A percentile compares a stretch with the other conserved stretches of the same genome.
These are phyloP conservation scores for Trichoderma gamsii DNA, from an alignment of 495 filamentous ascomycete species.

Conservation along the genomic window DNA sequence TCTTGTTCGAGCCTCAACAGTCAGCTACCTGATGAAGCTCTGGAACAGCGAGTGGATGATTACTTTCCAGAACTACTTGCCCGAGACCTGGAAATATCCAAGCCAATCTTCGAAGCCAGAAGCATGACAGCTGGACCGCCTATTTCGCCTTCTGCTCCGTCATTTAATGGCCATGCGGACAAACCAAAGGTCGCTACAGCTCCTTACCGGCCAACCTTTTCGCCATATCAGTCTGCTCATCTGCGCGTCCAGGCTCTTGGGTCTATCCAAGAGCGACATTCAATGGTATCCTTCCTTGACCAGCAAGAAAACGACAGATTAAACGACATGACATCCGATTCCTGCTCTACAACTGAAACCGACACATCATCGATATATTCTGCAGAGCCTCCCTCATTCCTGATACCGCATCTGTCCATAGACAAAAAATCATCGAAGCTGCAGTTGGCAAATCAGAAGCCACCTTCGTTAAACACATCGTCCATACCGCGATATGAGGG, in stretches of 20 bases:
- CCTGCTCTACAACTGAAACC: slow-evolving; percentile 23
- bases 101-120: slow-evolving; percentile 33
- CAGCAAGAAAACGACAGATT: not conserved
- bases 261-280: slow-evolving; percentile 19
- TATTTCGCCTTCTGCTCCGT: not conserved
- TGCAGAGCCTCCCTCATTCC: slow-evolving; percentile 26
- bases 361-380: slow-evolving; percentile 23
- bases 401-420: slow-evolving; percentile 31
- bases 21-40: slow-evolving; percentile 17
- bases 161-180: not conserved
- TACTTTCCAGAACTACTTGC: slow-evolving; percentile 43
- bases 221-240: slow-evolving; percentile 11
- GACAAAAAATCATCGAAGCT: slow-evolving; percentile 32
- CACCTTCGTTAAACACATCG: slow-evolving; percentile 22
- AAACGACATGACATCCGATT: slow-evolving; percentile 16
- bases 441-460: not conserved
- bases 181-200: not conserved
- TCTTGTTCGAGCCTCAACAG: slow-evolving; percentile 16
- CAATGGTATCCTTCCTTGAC: slow-evolving; percentile 17
- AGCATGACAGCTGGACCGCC: slow-evolving; percentile 38
- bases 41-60: slow-evolving; percentile 21
- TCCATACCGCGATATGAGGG: slow-evolving; percentile 18
- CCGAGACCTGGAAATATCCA: slow-evolving; percentile 35
- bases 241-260: slow-evolving; percentile 1
- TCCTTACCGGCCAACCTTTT: not conserved